Evolutionary conservation across 208 protist genomes (phyloP), one percentile per base, ranked within the genome.

Genomic region (Blechomonas ayalai): DNA sequence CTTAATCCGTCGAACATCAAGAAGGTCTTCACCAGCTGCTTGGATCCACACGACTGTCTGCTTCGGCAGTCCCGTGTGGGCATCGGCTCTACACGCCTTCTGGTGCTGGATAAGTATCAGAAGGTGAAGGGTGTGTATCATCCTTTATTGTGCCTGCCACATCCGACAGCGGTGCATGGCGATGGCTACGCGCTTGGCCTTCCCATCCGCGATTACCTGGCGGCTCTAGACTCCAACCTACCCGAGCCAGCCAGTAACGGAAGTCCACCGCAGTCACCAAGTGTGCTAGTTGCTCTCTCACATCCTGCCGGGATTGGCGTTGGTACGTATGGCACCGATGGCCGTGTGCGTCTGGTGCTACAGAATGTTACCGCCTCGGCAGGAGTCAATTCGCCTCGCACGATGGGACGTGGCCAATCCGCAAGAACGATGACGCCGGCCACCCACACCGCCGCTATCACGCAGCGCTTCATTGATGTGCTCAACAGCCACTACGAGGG

Each of bases 81-180:
- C 23, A 41, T 55, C 1, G 77, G 74, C 29, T 61, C 77, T 10
- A 60, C 60, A 7, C 76, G 84, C 10, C 67, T 93, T 28, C 71
- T 93, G 8, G 64, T 93, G n/a, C 48, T 93, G n/a, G 78, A 93
- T 47, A 18, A 53, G n/a, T 46, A 70, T 3, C 76, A 93, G 45
- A 56, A 68, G 18, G 84, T 93, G 54, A 84, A 86, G 31, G 84
- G 73, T 4, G 74, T 93, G 2, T 90, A 86, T 56, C 45, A 61
- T 27, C 84, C 80, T 1, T 23, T 86, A 34, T 59, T 84, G 37
- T 90, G 80, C 35, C 42, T 85, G 28, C 80, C 84, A 5, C 81
- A 90, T 52, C 84, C 84, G 1, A 27, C 49, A 13, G 45, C 48
- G 28, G 24, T 81, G 9, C 13, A 47, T 15, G 66, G 46, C 33